Evolutionary conservation across 371 early-diverging fungal genomes (phyloP).

Genomic region (Cokeromyces recurvatus): DNA sequence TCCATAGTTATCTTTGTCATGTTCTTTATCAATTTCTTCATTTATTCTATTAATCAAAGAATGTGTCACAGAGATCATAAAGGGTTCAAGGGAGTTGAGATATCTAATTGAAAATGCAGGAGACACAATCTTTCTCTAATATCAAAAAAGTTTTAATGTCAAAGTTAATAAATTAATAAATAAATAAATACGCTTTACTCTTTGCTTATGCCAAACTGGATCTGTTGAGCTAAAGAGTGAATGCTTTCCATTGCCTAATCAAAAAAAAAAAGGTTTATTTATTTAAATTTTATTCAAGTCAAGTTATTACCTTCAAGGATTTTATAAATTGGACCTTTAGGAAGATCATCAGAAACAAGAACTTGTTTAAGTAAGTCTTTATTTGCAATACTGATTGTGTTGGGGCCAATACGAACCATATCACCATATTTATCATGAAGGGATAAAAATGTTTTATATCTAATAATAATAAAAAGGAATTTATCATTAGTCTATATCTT

Average conservation of each 20-base stretch:
- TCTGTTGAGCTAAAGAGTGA: slow-evolving; percentile 27
- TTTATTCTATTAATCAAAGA: slow-evolving; percentile 18
- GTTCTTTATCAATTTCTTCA: slow-evolving; percentile 3
- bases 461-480: neutral
- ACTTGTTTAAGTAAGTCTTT: slow-evolving; percentile 18
- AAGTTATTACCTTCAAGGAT: slow-evolving; percentile 10
- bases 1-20: slow-evolving; percentile 3
- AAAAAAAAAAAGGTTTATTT: neutral
- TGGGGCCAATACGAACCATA: slow-evolving; percentile 17
- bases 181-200: slow-evolving; percentile 8
- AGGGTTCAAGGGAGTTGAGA: slow-evolving; percentile 34
- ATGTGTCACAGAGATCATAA: slow-evolving; percentile 16
- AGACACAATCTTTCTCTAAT: slow-evolving; percentile 34
- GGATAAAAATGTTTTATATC: slow-evolving; percentile 5
- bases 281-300: neutral
- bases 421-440: slow-evolving; percentile 17
- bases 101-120: slow-evolving; percentile 43
- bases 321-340: slow-evolving; percentile 12
- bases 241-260: slow-evolving; percentile 1
- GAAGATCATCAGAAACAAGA: slow-evolving; percentile 12
- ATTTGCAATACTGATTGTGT: slow-evolving; percentile 4
- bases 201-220: slow-evolving; percentile 25
- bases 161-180: neutral
- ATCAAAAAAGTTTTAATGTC: neutral
- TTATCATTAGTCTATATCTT: neutral